A percentile compares a stretch with the other conserved stretches of the same genome.
Conservation (phyloP, 2,329 filamentous ascomycete genomes). For the Daldinia sp. region DNA sequence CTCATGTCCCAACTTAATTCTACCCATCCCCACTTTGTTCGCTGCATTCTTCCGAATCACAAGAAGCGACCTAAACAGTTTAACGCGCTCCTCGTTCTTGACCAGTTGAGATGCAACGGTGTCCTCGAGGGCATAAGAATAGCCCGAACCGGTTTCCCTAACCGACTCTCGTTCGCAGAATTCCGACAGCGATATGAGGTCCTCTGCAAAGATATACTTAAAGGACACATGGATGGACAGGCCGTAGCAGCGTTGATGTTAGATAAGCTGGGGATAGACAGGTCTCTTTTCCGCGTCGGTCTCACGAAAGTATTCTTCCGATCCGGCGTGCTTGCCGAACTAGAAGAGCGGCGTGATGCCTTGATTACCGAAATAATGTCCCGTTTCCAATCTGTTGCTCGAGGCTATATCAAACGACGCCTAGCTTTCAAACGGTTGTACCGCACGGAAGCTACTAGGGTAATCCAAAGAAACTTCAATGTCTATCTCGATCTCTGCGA, state of each 20-base stretch:
- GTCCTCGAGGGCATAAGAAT: conserved; percentile 99
- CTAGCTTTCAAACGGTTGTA: conserved; percentile 94
- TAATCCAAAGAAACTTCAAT: conserved; percentile 94
- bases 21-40: conserved; percentile 97
- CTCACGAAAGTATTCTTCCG: conserved; percentile 98
- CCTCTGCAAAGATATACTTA: conserved; percentile 87
- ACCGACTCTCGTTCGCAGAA: conserved; percentile 89
- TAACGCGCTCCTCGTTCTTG: conserved; percentile 89
- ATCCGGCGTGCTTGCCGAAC: conserved; percentile 92
- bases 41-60: conserved; percentile 97
- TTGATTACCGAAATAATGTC: conserved; percentile 95
- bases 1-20: conserved; percentile 94
- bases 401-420: conserved; percentile 89
- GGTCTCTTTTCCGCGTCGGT: conserved; percentile 88
- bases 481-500: conserved; percentile 90
- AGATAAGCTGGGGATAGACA: conserved; percentile 87
- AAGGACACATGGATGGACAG: conserved; percentile 91
- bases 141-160: conserved; percentile 95
- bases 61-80: conserved; percentile 97
- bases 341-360: conserved; percentile 94
- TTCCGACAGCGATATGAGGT: conserved; percentile 98
- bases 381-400: conserved; percentile 89
- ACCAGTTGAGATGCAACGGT: conserved; percentile 98
- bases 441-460: conserved; percentile 90
- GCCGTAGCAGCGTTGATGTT: conserved; percentile 87